These are phyloP conservation scores for Syncephalastrum monosporum DNA, from an alignment of 371 early-diverging fungal species.

Conservation along the genomic window DNA sequence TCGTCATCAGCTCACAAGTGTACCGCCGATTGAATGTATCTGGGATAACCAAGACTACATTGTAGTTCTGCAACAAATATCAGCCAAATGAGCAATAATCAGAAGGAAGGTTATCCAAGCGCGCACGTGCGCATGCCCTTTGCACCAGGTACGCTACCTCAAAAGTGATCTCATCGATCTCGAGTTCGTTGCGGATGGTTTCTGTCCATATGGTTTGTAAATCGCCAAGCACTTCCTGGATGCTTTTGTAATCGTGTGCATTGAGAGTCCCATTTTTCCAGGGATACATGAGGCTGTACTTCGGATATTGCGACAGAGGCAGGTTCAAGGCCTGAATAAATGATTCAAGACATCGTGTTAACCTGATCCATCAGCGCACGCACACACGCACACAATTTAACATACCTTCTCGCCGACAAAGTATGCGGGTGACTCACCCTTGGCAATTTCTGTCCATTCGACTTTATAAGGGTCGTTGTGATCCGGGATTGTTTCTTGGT, in stretches of 20 bases:
- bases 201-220: conserved; percentile 78
- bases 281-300: conserved; percentile 59
- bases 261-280: conserved; percentile 77
- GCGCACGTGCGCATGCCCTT: too few species aligned
- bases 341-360: conserved; percentile 16
- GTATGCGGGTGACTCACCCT: conserved; percentile 32
- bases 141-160: conserved; percentile 29
- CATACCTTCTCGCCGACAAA: conserved; percentile 67
- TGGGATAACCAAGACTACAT: conserved; percentile 78
- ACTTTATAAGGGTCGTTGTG: conserved; percentile 90
- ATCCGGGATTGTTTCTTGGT: conserved; percentile 73
- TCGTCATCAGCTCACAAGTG: conserved; percentile 60
- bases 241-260: conserved; percentile 64
- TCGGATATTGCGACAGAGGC: conserved; percentile 31
- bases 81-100: not conserved
- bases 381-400: too few species aligned
- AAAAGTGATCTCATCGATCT: conserved; percentile 59
- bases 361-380: not conserved
- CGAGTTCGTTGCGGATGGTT: conserved; percentile 70
- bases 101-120: too few species aligned
- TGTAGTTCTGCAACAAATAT: conserved; percentile 43
- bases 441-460: conserved; percentile 71
- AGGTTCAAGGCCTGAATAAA: conserved; percentile 38
- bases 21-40: conserved; percentile 68
- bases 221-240: conserved; percentile 70